Evolutionary conservation across 768 basidiomycete genomes (phyloP), one percentile per base, ranked within the genome.

Genomic region (Suillus subaureus): DNA sequence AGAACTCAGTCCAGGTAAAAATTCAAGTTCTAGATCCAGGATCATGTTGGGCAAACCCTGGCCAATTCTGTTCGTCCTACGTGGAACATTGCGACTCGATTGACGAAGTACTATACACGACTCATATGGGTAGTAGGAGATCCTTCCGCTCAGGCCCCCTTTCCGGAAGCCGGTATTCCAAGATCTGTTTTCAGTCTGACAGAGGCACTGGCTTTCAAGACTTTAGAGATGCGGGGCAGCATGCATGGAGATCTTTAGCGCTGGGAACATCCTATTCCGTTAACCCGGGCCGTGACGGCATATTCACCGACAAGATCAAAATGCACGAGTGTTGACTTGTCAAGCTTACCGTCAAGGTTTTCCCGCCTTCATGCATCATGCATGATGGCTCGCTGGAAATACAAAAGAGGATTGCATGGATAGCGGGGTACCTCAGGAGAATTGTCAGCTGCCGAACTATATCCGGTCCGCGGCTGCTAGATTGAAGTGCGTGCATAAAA

Each of bases 401-500:
- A 28, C 39, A 42, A 57, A 58, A 18, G 15, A 28, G 39, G 2
- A 40, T 13, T 26, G 2, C 12, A 26, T 58, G 40, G 35, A 16
- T 5, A 28, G 26, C 68, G 70, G 72, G 40, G 70, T 69, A 73
- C 64, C 70, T 68, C 64, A 39, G 73, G 70, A 70, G 65, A 73
- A 73, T 73, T 47, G n/a, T 42, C 47, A 39, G 26, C 26, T 64
- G 43, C 58, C 57, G 54, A 52, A 8, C 26, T 52, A 43, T 60
- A 45, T 64, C 69, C 67, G 65, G 13, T 67, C 67, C 15, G 67
- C 35, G 15, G 43, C 35, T 35, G 9, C 13, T 43, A 52, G 57
- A 8, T 45, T 68, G 71, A 69, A 71, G 66, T 52, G 55, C 18
- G 9, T 13, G 45, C 45, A 57, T 40, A 15, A 12, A 51, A 23